These are phyloP conservation scores for Myxozyma monticola DNA, from an alignment of 805 yeast genomes.

Conservation along the genomic window DNA sequence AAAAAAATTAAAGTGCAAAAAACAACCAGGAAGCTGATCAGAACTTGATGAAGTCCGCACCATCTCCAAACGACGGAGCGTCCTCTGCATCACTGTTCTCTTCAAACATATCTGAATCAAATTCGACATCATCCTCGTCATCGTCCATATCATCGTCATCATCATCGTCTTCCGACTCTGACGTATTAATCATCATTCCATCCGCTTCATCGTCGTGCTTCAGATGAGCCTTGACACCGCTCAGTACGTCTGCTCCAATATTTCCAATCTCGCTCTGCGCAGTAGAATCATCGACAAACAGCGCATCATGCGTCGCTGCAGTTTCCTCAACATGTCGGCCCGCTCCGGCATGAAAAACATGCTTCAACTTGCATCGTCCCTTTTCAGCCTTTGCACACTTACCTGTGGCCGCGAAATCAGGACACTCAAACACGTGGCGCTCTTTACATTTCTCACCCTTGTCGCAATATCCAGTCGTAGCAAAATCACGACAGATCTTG, in stretches of 20 bases:
- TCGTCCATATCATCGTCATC: constrained; percentile 28
- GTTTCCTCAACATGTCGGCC: constrained; percentile 30
- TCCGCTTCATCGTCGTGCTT: constrained; percentile 19
- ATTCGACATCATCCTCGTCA: constrained; percentile 34
- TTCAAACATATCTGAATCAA: constrained; percentile 33
- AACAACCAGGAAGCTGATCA: too few species aligned
- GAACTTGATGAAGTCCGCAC: neutral
- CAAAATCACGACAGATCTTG: constrained; percentile 63
- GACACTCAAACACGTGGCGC: constrained; percentile 63
- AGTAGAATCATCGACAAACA: constrained; percentile 29
- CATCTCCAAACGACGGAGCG: neutral
- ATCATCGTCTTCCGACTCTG: constrained; percentile 28
- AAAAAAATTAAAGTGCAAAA: too few species aligned
- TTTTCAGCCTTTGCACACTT: constrained; percentile 52
- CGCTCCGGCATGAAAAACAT: constrained; percentile 41
- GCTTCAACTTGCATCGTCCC: constrained; percentile 52
- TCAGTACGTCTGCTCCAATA: constrained; percentile 19
- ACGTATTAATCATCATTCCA: constrained; percentile 9
- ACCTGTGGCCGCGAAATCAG: constrained; percentile 66
- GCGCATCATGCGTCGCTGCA: constrained; percentile 18
- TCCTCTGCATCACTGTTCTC: constrained; percentile 16
- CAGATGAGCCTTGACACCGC: constrained; percentile 27
- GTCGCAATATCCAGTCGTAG: constrained; percentile 67
- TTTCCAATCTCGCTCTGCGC: constrained; percentile 18
- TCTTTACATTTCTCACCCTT: constrained; percentile 59